A percentile compares a stretch with the other conserved stretches of the same genome.
Evolutionary conservation across 805 yeast species (phyloP).

Genomic region (Tanozyma kutaoensis): DNA sequence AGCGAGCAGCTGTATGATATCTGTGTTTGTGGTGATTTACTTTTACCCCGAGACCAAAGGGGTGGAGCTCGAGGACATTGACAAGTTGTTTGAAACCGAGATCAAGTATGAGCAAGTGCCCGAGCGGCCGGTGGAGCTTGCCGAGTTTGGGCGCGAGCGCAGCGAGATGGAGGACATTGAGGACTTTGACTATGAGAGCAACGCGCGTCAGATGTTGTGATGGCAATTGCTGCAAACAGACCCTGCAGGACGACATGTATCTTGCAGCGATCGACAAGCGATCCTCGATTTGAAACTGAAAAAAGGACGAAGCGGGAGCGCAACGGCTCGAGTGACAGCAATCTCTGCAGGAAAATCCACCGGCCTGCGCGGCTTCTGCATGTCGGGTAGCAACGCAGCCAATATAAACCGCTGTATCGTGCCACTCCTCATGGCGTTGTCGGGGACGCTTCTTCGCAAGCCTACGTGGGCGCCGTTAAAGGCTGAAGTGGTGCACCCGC

Average conservation of each 20-base stretch:
- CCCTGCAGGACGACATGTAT: neutral
- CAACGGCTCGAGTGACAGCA: neutral
- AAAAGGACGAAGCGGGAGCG: slow-evolving; percentile 1
- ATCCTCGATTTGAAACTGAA: no score
- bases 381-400: no score
- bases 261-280: no score
- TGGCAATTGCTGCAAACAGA: neutral
- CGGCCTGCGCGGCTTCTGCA: slow-evolving; percentile 3
- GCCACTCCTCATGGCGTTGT: no score
- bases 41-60: slow-evolving; percentile 33
- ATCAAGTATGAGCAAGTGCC: slow-evolving; percentile 12
- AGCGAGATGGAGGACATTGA: no score
- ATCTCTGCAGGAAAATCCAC: slow-evolving; percentile 1
- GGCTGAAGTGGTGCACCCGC: no score
- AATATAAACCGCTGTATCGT: no score
- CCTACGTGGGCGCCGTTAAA: no score
- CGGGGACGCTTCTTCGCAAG: no score
- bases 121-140: slow-evolving; percentile 10
- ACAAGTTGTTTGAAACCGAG: slow-evolving; percentile 18
- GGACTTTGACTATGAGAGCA: slow-evolving; percentile 9
- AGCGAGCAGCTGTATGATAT: slow-evolving; percentile 21
- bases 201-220: neutral
- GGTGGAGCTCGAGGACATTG: slow-evolving; percentile 29
- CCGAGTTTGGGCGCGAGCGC: slow-evolving; percentile 12
- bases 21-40: slow-evolving; percentile 18